Evolutionary conservation across 805 yeast genomes (phyloP), one percentile per base, ranked within the genome.

Genomic region (Brettanomyces custersianus): DNA sequence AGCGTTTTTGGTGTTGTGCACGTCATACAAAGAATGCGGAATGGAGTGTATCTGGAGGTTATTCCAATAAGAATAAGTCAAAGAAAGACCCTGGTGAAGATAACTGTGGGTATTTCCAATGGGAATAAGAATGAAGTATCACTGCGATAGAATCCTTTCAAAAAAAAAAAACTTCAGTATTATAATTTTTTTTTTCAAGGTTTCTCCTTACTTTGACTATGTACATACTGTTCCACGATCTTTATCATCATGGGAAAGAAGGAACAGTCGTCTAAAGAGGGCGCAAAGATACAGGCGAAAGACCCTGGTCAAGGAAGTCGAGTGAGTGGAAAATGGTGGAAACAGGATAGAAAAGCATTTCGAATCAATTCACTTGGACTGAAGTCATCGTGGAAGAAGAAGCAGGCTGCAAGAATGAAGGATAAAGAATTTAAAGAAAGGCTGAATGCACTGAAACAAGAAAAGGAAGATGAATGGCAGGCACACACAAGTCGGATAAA

Each of bases 401-500:
- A 83, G 51, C 72, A 77, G 46, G 76, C 74, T 47, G 78, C 80
- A 49, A 70, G 79, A 50, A 60, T 71, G 31, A 76, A 77, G 49
- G 82, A 80, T 36, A 65, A 72, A 34, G 81, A 78, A 46, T 64
- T 74, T 47, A 85, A 81, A 54, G 75, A 72, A 31, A 79, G 79
- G 51, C 57, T 88, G 39, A 71, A 72, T 53, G 85, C 74, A 40
- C 59, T 90, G 52, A 82, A 82, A 59, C 80, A 78, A 20, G 96
- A 86, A 47, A 86, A 87, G 58, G 77, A 72, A 45, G 66, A 67
- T 13, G 75, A 62, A 38, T 75, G 69, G 49, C 65, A 70, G 44
- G 69, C 62, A 19, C 69, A 70, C 43, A 60, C 77, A 31, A 71
- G 70, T 19, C 74, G 67, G 17, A 54, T 77, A 36, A 84, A 79